Percentiles rank a stretch among this genome's conserved stretches.
phyloP scores from a whole-genome alignment of 2,329 filamentous ascomycete genomes.

The Aureobasidium sp. region DNA sequence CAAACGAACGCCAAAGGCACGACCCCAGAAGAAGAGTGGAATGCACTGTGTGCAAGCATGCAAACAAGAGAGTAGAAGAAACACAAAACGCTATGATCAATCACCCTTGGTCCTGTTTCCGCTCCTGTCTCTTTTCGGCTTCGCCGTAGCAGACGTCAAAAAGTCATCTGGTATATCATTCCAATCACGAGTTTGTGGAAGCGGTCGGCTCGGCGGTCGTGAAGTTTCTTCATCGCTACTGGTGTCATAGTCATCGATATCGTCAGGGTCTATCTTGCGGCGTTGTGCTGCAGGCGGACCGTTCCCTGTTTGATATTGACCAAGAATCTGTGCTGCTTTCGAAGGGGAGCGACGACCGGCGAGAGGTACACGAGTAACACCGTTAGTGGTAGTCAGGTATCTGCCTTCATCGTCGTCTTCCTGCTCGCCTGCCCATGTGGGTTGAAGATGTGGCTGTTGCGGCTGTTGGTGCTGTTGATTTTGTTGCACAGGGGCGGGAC shows the following conservation, averaged over 20 bases:
- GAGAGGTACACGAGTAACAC: constrained; percentile 27
- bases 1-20: not conserved
- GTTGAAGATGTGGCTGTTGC: not conserved
- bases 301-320: constrained; percentile 24
- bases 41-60: not conserved
- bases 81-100: not conserved
- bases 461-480: not conserved
- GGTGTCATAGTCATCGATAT: constrained; percentile 21
- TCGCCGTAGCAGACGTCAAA: not conserved
- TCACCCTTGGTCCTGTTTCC: constrained; percentile 1
- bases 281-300: constrained; percentile 21
- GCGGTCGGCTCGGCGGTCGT: constrained; percentile 21
- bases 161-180: constrained; percentile 43
- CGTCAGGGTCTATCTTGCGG: constrained; percentile 20
- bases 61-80: not conserved
- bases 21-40: not conserved
- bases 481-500: not conserved
- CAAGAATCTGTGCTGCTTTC: constrained; percentile 37
- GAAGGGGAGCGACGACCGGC: constrained; percentile 32
- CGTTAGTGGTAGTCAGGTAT: constrained; percentile 31
- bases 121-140: constrained; percentile 8
- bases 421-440: not conserved
- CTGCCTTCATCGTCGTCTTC: constrained; percentile 24
- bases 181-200: constrained; percentile 34
- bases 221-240: constrained; percentile 31